Base-by-base conservation (phyloP, 768 basidiomycete genomes). In the Kwoniella mangroviensis region DNA sequence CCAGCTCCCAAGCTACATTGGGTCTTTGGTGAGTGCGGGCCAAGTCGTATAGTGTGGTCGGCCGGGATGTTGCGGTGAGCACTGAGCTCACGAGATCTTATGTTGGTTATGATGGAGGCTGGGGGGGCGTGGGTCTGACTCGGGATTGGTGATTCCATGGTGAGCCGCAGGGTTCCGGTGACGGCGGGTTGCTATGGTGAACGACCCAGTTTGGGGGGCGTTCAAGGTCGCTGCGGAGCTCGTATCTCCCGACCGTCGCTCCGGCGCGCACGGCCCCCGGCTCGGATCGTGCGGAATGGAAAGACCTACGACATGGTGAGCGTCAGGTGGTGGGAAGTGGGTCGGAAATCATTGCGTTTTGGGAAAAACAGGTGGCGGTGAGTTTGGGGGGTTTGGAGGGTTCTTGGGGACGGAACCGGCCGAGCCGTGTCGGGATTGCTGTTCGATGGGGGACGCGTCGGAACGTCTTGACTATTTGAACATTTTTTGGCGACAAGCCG, bases 221-320 rank as follows among this genome's bases (percentile, higher is more conserved):
- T 15, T 26, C 58, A n/a, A 17, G 17, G 58, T 1, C 3, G 10
- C 26, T 60, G 34, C 34, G 58, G 40, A 42, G 34, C 15, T 22
- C 21, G 9, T 43, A 40, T 24, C 24, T 15, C 15, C 17, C 51
- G 26, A 11, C 49, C 63, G 63, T 26, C 12, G 55, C 6, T 17
- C 63, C 21, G 2, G 22, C 5, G 19, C 51, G 19, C 24, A 53
- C 26, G 63, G 63, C 63, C 17, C 63, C 63, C 52, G 34, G 51
- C 63, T 64, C 63, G 21, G 26, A 34, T 21, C 63, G 63, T 53
- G 51, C 63, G 63, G 12, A 34, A 34, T 64, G 22, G 12, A 15
- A 24, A 53, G 63, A 26, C 26, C 51, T 64, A 64, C 52, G 28
- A n/a, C 26, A 13, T 21, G 34, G 51, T 40, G 51, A 49, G 17